A percentile compares a stretch with the other conserved stretches of the same genome.
These are phyloP conservation scores for Aspergillus pseudotamarii DNA, from an alignment of 2,329 filamentous ascomycete species.

Conservation along the genomic window DNA sequence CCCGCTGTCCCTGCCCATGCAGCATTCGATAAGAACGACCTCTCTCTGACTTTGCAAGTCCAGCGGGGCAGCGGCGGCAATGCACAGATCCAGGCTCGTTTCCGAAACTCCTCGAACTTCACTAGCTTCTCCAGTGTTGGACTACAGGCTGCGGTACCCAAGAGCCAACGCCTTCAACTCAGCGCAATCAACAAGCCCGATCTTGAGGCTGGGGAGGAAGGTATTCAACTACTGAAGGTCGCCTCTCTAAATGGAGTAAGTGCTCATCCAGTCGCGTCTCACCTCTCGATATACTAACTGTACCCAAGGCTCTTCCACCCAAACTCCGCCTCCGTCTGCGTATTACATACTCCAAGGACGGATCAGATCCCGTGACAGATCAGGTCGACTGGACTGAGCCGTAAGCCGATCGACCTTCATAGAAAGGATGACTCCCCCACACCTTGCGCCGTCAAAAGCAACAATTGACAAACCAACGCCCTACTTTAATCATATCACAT, in stretches of 20 bases:
- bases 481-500: conserved; percentile 5
- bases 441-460: conserved; percentile 5
- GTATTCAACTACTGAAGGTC: conserved; percentile 88
- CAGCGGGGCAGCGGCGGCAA: conserved; percentile 71
- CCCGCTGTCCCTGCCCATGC: conserved; percentile 61
- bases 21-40: conserved; percentile 84
- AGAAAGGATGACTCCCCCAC: neutral
- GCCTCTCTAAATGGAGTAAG: conserved; percentile 85
- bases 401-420: conserved; percentile 13
- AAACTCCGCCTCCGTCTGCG: conserved; percentile 80
- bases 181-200: conserved; percentile 85
- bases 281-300: conserved; percentile 29
- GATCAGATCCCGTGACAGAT: conserved; percentile 73
- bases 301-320: conserved; percentile 65
- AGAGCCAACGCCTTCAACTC: conserved; percentile 90
- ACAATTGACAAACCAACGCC: neutral
- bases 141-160: conserved; percentile 92
- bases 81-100: conserved; percentile 80
- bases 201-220: conserved; percentile 75
- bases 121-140: conserved; percentile 72
- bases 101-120: conserved; percentile 74
- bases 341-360: conserved; percentile 75
- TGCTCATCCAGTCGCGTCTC: conserved; percentile 31
- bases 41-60: conserved; percentile 78
- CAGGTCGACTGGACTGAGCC: conserved; percentile 97